Evolutionary conservation across 371 early-diverging fungal species (phyloP), one percentile per base, ranked within the genome.

Genomic region (Thermomucor indicae-seudaticae): DNA sequence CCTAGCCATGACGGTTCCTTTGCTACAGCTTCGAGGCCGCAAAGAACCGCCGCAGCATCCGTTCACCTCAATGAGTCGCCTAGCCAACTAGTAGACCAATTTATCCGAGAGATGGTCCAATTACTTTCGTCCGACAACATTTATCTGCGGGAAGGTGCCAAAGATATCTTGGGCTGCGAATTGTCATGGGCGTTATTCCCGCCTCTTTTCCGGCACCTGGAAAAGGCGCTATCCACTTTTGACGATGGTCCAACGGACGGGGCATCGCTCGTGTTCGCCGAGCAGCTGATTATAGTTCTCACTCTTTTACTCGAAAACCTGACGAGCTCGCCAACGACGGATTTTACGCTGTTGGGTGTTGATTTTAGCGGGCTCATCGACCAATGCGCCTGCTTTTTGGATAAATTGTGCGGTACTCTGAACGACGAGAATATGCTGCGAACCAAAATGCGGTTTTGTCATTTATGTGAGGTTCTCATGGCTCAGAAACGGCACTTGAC

Each of bases 241-340:
- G 90, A 35, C 83, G 83, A 16, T 60, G 72, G 20, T 83, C 83
- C 35, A 81, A 79, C 16, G 84, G 84, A 10, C 78, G 79, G 27
- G 86, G 85, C 58, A 91, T 90, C 6, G 67, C n/a, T n/a, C n/a
- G n/a, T 91, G 47, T 90, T 91, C 68, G 84, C 92, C 12, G 93
- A 92, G 51, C 89, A 90, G 58, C 81, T 86, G 23, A 86, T 91
- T 14, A 80, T 84, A 8, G 88, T 95, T 2, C 72, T 94, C 42
- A 90, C 89, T 58, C 62, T 86, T 47, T 83, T 90, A 5, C 66
- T 91, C 82, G 93, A 22, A 72, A 86, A 43, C 76, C 76, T 22
- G 81, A 83, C 22, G 78, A 82, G 0, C 61, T 70, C 40, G 88
- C 82, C 46, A 81, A 72, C 63, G 60, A n/a, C n/a, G n/a, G n/a